These are phyloP conservation scores for Piloderma croceum DNA, from an alignment of 768 basidiomycete genomes.

Conservation along the genomic window DNA sequence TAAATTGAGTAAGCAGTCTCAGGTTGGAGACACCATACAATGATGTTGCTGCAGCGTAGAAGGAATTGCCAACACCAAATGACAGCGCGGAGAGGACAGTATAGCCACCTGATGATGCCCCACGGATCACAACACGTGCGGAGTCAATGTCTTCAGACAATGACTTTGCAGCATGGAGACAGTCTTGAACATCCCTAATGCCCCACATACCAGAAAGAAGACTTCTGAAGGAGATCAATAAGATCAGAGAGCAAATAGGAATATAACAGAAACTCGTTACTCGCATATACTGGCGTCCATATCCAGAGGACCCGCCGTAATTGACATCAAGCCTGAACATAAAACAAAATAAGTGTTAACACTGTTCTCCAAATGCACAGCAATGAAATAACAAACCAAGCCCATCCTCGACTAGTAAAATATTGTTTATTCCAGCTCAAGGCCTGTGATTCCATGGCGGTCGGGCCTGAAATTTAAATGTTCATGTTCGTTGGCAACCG, in stretches of 20 bases:
- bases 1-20: conserved; percentile 46
- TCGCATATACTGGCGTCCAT: conserved; percentile 61
- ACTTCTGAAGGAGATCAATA: no score
- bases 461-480: no score
- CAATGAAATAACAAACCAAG: conserved; percentile 44
- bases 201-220: conserved; percentile 69
- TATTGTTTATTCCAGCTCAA: conserved; percentile 54
- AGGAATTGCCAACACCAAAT: conserved; percentile 33
- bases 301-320: conserved; percentile 71
- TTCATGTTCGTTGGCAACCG: no score
- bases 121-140: conserved; percentile 61
- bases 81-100: conserved; percentile 50
- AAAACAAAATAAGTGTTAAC: conserved; percentile 13
- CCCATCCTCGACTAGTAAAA: conserved; percentile 68
- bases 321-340: conserved; percentile 62
- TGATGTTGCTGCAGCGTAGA: conserved; percentile 60
- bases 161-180: conserved; percentile 46
- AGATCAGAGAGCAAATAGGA: no score
- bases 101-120: conserved; percentile 70
- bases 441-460: conserved; percentile 38
- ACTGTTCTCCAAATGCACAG: not conserved
- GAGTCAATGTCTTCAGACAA: conserved; percentile 59
- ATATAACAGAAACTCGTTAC: no score
- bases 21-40: conserved; percentile 70
- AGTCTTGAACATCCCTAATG: conserved; percentile 65